Evolutionary conservation across 2,329 filamentous ascomycete species (phyloP).

Genomic region (Fusarium chuoi): DNA sequence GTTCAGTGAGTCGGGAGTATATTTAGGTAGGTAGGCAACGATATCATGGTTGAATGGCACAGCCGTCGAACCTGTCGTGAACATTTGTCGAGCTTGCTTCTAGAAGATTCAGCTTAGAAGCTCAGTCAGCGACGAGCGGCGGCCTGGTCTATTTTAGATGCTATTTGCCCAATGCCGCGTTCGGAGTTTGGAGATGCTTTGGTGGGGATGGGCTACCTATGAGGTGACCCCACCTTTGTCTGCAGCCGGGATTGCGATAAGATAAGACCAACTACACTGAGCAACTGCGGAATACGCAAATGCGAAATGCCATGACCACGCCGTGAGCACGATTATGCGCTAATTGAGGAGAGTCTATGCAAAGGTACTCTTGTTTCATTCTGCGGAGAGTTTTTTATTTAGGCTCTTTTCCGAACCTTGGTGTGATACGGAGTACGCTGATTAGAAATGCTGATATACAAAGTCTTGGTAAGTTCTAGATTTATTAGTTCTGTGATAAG

Average conservation of each 20-base stretch:
- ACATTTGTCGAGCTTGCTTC: constrained; percentile 25
- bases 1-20: constrained; percentile 3
- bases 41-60: constrained; percentile 24
- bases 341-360: neutral
- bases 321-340: constrained; percentile 16
- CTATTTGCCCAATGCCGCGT: constrained; percentile 33
- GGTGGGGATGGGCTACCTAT: constrained; percentile 41
- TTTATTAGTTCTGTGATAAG: neutral
- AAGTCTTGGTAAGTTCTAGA: neutral
- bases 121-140: constrained; percentile 41
- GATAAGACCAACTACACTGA: constrained; percentile 25
- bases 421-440: neutral
- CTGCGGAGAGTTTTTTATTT: neutral
- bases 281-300: constrained; percentile 29
- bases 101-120: constrained; percentile 43
- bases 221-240: constrained; percentile 34
- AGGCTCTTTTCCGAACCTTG: neutral
- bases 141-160: constrained; percentile 19
- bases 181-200: constrained; percentile 32
- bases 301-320: constrained; percentile 10
- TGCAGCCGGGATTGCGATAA: constrained; percentile 26
- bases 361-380: neutral
- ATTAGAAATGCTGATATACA: neutral
- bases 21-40: constrained; percentile 9
- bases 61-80: constrained; percentile 4